Conservation (phyloP, 352 stramenopile genomes). For the Pythium utonaiense region DNA sequence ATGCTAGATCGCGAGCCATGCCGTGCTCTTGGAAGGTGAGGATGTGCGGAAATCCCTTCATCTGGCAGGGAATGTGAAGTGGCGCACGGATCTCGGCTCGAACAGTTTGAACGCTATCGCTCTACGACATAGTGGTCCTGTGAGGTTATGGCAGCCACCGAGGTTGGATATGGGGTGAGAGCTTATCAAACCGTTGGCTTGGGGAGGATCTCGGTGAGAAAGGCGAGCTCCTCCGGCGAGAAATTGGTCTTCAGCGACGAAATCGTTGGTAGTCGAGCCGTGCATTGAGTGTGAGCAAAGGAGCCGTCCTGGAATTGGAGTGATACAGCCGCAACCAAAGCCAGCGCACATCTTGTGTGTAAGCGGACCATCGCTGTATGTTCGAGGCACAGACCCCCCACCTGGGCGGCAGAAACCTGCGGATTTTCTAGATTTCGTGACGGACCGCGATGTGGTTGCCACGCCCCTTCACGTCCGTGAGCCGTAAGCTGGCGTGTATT, state of each 20-base stretch:
- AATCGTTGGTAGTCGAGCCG: neutral
- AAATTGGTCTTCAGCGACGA: constrained; percentile 10
- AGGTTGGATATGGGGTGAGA: no score
- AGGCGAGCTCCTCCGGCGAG: constrained; percentile 14
- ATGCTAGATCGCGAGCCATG: neutral
- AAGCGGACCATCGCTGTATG: neutral
- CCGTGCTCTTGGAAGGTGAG: constrained; percentile 25
- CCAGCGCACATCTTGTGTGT: neutral
- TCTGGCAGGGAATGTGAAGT: constrained; percentile 39
- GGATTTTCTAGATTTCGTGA: no score
- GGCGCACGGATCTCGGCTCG: constrained; percentile 36
- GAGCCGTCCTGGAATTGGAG: no score
- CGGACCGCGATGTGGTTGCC: no score
- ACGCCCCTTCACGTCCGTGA: no score
- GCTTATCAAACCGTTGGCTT: constrained; percentile 5
- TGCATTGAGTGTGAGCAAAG: neutral
- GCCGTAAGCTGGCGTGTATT: no score
- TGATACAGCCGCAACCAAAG: neutral
- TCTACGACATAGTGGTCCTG: neutral
- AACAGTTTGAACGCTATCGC: neutral
- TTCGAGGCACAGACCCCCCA: no score
- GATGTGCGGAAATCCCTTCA: constrained; percentile 33
- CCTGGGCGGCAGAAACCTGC: no score
- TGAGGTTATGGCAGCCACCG: no score
- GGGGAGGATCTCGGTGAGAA: constrained; percentile 21